Evolutionary conservation across 1,139 yeast species (phyloP).

Genomic region (Protomyces macrosporus): DNA sequence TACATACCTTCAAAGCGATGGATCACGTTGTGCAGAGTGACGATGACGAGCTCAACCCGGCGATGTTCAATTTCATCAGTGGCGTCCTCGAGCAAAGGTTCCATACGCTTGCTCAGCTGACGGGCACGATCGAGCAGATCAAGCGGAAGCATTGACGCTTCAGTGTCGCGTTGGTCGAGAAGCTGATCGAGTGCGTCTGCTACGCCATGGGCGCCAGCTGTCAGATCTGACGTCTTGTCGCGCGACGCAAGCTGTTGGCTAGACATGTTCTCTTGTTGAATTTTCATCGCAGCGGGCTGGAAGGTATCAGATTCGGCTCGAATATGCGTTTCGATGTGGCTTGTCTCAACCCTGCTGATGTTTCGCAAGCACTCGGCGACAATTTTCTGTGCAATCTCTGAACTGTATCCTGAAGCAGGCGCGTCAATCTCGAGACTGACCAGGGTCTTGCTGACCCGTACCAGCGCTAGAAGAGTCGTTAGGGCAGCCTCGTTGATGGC

Average conservation of each 20-base stretch:
- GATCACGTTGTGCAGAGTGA: conserved; percentile 12
- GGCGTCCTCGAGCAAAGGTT: conserved; percentile 14
- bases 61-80: conserved; percentile 7
- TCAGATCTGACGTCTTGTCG: conserved; percentile 5
- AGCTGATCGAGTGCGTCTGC: conserved; percentile 18
- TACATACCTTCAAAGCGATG: conserved; percentile 12
- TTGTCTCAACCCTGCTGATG: conserved; percentile 5
- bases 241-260: not conserved
- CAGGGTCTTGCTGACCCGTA: conserved; percentile 11
- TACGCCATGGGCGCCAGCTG: conserved; percentile 12
- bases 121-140: conserved; percentile 19
- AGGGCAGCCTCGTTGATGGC: conserved; percentile 5
- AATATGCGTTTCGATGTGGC: not conserved
- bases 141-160: conserved; percentile 5
- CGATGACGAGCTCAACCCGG: conserved; percentile 8
- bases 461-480: conserved; percentile 12
- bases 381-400: conserved; percentile 3
- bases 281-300: not conserved
- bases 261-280: not conserved
- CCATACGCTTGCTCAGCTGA: conserved; percentile 10
- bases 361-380: conserved; percentile 16
- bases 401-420: conserved; percentile 2
- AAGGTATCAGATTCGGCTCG: not conserved
- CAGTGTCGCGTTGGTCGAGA: conserved; percentile 2
- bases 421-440: conserved; percentile 13